These are phyloP conservation scores for Atkinsonella hypoxylon DNA, from an alignment of 2,329 filamentous ascomycete genomes.

Conservation along the genomic window DNA sequence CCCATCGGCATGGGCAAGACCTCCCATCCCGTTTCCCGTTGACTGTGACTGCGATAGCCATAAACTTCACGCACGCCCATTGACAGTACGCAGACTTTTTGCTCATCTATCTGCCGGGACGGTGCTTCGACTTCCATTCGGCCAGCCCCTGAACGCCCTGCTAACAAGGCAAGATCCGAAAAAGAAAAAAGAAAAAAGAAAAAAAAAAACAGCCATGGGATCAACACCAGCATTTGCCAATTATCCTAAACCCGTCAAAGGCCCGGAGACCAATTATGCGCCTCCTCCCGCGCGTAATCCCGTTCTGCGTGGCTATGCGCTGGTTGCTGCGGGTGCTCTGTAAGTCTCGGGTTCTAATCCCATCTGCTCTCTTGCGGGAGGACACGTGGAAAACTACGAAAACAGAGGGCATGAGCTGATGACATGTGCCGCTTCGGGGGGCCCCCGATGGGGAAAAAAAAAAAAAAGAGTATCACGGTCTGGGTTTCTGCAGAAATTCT, in stretches of 20 bases:
- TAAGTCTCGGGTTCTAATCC: neutral
- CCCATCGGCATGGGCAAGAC: too few relatives aligned
- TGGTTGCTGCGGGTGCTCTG: constrained; percentile 25
- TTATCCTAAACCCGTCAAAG: constrained; percentile 27
- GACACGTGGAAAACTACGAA: neutral
- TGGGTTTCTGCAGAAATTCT: constrained; percentile 46
- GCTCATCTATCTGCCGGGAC: too few relatives aligned
- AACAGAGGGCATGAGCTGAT: neutral
- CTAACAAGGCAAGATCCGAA: too few relatives aligned
- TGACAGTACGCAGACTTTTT: too few relatives aligned
- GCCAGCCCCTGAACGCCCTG: neutral
- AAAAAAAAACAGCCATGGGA: constrained; percentile 2
- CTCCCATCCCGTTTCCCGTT: too few relatives aligned
- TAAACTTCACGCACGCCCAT: too few relatives aligned
- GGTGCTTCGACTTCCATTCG: too few relatives aligned
- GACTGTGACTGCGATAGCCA: too few relatives aligned
- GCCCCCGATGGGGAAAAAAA: neutral
- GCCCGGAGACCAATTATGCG: constrained; percentile 24
- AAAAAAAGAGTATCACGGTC: constrained; percentile 43
- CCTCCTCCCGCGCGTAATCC: constrained; percentile 49
- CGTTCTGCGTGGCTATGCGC: constrained; percentile 50
- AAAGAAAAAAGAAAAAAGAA: too few relatives aligned
- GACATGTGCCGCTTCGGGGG: neutral
- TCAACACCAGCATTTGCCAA: constrained; percentile 22
- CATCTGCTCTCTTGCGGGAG: too few relatives aligned